These are phyloP conservation scores for Aquilaria sinensis DNA, from an alignment of 345 rosid species.

Conservation along the genomic window DNA sequence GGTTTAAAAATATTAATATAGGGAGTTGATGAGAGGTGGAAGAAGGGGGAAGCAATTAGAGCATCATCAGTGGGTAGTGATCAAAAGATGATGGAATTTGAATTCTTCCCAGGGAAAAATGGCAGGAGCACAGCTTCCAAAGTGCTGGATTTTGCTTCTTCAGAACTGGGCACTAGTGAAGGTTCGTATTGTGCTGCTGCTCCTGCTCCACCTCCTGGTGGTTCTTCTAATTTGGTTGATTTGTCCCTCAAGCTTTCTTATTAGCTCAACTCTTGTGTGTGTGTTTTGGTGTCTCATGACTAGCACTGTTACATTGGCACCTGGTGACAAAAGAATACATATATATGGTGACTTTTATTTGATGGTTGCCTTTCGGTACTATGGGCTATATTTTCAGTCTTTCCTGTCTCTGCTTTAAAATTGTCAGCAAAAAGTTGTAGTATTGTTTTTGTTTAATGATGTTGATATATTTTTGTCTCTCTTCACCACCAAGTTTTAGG, in stretches of 20 bases:
- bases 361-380: no score
- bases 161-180: conserved; percentile 26
- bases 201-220: conserved; percentile 18
- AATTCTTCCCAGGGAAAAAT: conserved; percentile 60
- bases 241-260: conserved; percentile 80
- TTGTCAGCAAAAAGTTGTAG: no score
- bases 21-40: conserved; percentile 18
- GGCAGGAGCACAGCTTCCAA: conserved; percentile 28
- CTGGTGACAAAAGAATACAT: conserved; percentile 23
- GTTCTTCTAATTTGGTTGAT: conserved; percentile 55
- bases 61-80: conserved; percentile 23
- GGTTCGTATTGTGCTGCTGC: conserved; percentile 22
- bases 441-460: no score
- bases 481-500: no score
- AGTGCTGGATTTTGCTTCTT: conserved; percentile 30
- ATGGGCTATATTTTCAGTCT: no score
- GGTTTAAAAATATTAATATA: not conserved
- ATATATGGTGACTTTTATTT: conserved; percentile 3
- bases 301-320: conserved; percentile 13
- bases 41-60: conserved; percentile 26
- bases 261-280: conserved; percentile 18
- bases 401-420: no score
- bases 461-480: no score
- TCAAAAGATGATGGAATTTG: conserved; percentile 58
- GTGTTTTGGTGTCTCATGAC: conserved; percentile 13